phyloP scores from a whole-genome alignment of 2,329 filamentous ascomycete species.

The Colletotrichum scovillei region DNA sequence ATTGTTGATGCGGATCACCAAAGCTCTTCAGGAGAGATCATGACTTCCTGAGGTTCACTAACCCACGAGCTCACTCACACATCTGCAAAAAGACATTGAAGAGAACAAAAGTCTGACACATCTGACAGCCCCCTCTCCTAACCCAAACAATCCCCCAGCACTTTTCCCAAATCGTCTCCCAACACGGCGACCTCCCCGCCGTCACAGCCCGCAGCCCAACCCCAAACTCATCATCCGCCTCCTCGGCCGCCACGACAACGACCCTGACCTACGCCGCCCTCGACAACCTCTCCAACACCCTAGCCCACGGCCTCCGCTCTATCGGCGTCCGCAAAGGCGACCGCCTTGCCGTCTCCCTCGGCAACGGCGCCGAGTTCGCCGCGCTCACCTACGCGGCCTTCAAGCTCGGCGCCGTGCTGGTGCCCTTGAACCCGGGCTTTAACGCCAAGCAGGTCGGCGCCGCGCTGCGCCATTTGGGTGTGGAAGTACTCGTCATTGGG shows the following conservation, averaged over 20 bases:
- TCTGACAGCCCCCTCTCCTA: slow-evolving; percentile 71
- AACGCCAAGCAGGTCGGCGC: slow-evolving; percentile 81
- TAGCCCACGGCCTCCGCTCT: slow-evolving; percentile 77
- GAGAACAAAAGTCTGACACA: background rate
- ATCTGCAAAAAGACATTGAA: no score
- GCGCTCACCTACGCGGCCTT: slow-evolving; percentile 89
- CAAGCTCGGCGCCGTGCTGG: slow-evolving; percentile 93
- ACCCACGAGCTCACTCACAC: background rate
- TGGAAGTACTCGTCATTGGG: slow-evolving; percentile 83
- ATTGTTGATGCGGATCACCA: background rate
- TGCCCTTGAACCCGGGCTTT: slow-evolving; percentile 94
- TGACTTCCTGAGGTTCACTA: no score
- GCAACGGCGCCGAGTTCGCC: slow-evolving; percentile 87
- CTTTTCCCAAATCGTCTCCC: slow-evolving; percentile 73
- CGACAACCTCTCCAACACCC: slow-evolving; percentile 78
- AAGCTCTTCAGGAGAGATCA: background rate
- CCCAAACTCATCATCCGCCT: slow-evolving; percentile 59
- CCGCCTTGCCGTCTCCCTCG: slow-evolving; percentile 85
- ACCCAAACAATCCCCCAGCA: slow-evolving; percentile 78
- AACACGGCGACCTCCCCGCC: slow-evolving; percentile 72
- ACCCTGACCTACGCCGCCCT: slow-evolving; percentile 80
- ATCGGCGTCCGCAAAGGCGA: slow-evolving; percentile 84
- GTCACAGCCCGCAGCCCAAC: slow-evolving; percentile 63
- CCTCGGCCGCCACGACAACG: slow-evolving; percentile 70
- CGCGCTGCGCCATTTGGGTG: slow-evolving; percentile 80